phyloP scores from a whole-genome alignment of 495 filamentous ascomycete species.

The Pseudevernia furfuracea region DNA sequence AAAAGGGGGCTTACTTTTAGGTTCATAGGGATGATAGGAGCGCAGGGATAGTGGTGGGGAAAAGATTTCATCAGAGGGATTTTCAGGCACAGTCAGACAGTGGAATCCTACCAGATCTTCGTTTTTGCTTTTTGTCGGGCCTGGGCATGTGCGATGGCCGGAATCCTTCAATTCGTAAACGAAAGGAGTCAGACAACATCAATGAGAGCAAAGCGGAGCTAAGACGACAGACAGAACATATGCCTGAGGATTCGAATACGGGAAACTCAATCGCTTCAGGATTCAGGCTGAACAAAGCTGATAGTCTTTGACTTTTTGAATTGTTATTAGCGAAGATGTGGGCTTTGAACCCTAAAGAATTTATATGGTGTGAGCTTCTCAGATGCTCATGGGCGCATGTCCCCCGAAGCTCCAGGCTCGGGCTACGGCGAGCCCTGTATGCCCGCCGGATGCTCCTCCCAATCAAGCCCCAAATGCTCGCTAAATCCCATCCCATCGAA shows the following conservation, averaged over 20 bases:
- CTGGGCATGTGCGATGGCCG: not conserved
- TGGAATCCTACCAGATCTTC: not conserved
- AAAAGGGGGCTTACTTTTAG: slow-evolving; percentile 1
- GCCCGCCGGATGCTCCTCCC: not conserved
- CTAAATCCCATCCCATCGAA: not conserved
- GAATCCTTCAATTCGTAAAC: not conserved
- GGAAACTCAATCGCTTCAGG: too few species aligned
- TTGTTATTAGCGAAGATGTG: not conserved
- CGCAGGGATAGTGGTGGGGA: not conserved
- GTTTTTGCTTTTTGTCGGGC: not conserved
- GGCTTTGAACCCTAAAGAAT: not conserved
- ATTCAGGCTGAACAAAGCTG: not conserved
- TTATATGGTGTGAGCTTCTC: not conserved
- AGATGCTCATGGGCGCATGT: not conserved
- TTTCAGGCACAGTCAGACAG: not conserved
- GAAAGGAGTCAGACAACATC: not conserved
- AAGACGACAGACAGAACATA: not conserved
- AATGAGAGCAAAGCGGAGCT: not conserved
- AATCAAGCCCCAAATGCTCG: not conserved
- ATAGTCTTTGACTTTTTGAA: not conserved
- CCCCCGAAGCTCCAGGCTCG: slow-evolving; percentile 1
- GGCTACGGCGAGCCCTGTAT: slow-evolving; percentile 3
- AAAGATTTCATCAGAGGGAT: not conserved
- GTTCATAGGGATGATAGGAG: not conserved
- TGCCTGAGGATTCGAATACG: not conserved